phyloP scores from a whole-genome alignment of 345 rosid species.

The Carallia brachiata region DNA sequence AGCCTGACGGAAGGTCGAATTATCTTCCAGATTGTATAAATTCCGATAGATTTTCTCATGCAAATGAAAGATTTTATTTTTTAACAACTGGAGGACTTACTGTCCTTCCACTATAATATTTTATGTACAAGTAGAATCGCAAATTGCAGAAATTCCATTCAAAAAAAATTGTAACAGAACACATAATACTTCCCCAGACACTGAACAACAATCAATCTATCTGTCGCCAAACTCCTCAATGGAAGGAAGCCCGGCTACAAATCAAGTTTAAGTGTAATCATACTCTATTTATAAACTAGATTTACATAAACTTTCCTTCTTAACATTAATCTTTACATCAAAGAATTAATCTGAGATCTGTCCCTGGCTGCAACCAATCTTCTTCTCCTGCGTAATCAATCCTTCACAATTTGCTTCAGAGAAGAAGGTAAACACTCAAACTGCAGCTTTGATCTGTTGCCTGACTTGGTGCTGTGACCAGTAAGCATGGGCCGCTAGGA shows the following conservation, averaged over 20 bases:
- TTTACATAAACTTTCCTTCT: conserved; percentile 1
- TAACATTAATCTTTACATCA: conserved; percentile 3
- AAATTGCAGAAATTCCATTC: no score
- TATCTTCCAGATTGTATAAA: no score
- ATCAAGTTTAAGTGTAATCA: background rate
- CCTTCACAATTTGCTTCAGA: background rate
- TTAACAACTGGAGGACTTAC: no score
- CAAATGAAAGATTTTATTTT: no score
- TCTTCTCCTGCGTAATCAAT: background rate
- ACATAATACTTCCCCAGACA: no score
- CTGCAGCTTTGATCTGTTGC: conserved; percentile 8
- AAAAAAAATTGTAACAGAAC: no score
- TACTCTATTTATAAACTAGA: background rate
- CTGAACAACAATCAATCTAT: background rate
- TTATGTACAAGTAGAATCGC: no score
- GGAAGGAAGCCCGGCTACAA: background rate
- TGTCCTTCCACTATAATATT: no score
- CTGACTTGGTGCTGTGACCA: conserved; percentile 30
- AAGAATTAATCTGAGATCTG: background rate
- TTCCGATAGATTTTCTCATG: no score
- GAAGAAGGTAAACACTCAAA: conserved; percentile 3
- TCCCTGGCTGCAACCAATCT: background rate
- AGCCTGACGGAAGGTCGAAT: no score
- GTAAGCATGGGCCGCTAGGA: conserved; percentile 25
- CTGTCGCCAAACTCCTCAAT: conserved; percentile 3